Percentiles rank a stretch among this genome's conserved stretches.
phyloP scores from a whole-genome alignment of 2,329 filamentous ascomycete species.

The Rutstroemia sp. region DNA sequence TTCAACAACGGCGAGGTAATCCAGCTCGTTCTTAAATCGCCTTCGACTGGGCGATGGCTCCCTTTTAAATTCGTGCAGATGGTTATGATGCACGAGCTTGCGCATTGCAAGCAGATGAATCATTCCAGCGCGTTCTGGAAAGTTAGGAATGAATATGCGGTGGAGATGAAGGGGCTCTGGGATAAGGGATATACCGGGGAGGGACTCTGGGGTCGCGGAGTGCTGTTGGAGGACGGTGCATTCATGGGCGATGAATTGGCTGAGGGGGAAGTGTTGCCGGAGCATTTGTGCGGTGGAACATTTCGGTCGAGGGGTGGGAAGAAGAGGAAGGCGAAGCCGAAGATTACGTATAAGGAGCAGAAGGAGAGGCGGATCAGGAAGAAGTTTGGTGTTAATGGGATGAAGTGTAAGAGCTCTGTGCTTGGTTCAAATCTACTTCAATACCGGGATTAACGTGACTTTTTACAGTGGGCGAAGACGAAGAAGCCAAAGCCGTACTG shows the following conservation, averaged over 20 bases:
- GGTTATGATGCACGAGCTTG: slow-evolving; percentile 87
- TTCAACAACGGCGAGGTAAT: slow-evolving; percentile 87
- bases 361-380: slow-evolving; percentile 47
- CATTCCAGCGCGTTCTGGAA: slow-evolving; percentile 76
- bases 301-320: slow-evolving; percentile 52
- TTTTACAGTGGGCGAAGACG: slow-evolving; percentile 41
- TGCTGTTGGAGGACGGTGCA: slow-evolving; percentile 52
- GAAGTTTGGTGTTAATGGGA: slow-evolving; percentile 46
- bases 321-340: slow-evolving; percentile 43
- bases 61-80: slow-evolving; percentile 81
- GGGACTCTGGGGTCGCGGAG: slow-evolving; percentile 73
- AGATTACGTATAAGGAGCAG: slow-evolving; percentile 33
- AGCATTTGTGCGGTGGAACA: slow-evolving; percentile 76
- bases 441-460: background rate
- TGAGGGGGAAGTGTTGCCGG: slow-evolving; percentile 51
- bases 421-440: too few species aligned
- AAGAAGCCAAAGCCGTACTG: slow-evolving; percentile 39
- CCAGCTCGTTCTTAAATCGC: slow-evolving; percentile 71
- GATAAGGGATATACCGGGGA: slow-evolving; percentile 66
- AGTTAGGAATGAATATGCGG: slow-evolving; percentile 65
- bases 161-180: slow-evolving; percentile 66
- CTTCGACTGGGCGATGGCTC: slow-evolving; percentile 60
- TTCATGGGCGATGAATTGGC: slow-evolving; percentile 47
- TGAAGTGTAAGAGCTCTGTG: slow-evolving; percentile 7
- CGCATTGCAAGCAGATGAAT: slow-evolving; percentile 89